phyloP scores from a whole-genome alignment of 768 basidiomycete genomes.

The Chalciporus piperatus region DNA sequence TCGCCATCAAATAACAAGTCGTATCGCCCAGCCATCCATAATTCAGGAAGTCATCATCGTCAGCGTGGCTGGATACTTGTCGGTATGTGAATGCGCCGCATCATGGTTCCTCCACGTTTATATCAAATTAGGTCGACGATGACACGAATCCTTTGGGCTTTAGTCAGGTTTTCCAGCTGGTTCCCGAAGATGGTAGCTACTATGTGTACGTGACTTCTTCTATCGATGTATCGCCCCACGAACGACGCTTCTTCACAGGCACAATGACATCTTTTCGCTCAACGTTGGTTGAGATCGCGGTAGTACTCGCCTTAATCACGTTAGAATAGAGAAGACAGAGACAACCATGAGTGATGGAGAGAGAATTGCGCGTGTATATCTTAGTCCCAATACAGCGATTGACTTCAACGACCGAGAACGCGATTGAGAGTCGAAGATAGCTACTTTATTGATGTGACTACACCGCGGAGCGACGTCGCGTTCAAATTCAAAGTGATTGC shows the following conservation, averaged over 20 bases:
- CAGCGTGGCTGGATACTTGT: slow-evolving; percentile 82
- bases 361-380: slow-evolving; percentile 10
- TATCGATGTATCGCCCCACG: background rate
- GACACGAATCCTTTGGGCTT: slow-evolving; percentile 77
- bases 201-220: slow-evolving; percentile 66
- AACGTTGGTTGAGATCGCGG: slow-evolving; percentile 51
- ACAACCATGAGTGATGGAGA: slow-evolving; percentile 14
- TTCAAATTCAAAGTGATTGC: background rate
- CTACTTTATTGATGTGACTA: no score
- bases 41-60: slow-evolving; percentile 59
- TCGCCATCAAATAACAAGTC: slow-evolving; percentile 74
- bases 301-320: background rate
- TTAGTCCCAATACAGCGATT: slow-evolving; percentile 5
- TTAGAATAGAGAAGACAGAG: slow-evolving; percentile 9
- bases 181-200: slow-evolving; percentile 69
- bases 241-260: slow-evolving; percentile 38
- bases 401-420: background rate
- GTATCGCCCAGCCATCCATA: slow-evolving; percentile 86
- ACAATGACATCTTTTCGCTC: slow-evolving; percentile 92
- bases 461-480: background rate
- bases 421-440: no score
- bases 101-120: slow-evolving; percentile 16
- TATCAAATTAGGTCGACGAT: slow-evolving; percentile 68
- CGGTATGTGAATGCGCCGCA: slow-evolving; percentile 39
- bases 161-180: slow-evolving; percentile 91